phyloP scores from a whole-genome alignment of 805 yeast species.

The Candida stauntonica region DNA sequence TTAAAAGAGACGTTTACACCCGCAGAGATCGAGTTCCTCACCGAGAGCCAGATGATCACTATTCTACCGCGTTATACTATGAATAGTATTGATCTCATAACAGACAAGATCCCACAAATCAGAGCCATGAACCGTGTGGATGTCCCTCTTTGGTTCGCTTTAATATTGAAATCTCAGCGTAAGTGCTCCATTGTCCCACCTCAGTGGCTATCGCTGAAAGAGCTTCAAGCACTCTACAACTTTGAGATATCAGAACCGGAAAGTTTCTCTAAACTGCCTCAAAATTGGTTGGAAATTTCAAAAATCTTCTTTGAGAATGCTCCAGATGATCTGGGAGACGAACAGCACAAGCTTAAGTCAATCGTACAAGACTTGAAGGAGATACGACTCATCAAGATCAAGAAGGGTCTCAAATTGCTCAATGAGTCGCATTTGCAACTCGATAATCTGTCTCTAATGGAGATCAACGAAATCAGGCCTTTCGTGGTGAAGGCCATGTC shows the following conservation, averaged over 20 bases:
- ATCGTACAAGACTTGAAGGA: slow-evolving; percentile 81
- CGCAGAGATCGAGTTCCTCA: slow-evolving; percentile 74
- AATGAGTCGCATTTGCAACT: slow-evolving; percentile 81
- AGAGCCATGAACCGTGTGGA: slow-evolving; percentile 62
- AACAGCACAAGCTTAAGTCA: slow-evolving; percentile 65
- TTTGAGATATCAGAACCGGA: slow-evolving; percentile 57
- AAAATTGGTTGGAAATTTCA: slow-evolving; percentile 84
- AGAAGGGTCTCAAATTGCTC: slow-evolving; percentile 71
- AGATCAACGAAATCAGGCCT: slow-evolving; percentile 85
- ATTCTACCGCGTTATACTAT: slow-evolving; percentile 77
- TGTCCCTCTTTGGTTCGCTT: slow-evolving; percentile 86
- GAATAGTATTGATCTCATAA: slow-evolving; percentile 60
- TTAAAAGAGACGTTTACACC: slow-evolving; percentile 60
- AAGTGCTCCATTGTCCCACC: slow-evolving; percentile 87
- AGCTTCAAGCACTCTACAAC: slow-evolving; percentile 54
- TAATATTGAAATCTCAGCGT: slow-evolving; percentile 75
- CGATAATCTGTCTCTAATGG: slow-evolving; percentile 78
- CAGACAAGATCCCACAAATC: slow-evolving; percentile 54
- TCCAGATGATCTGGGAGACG: slow-evolving; percentile 72
- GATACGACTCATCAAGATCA: slow-evolving; percentile 71
- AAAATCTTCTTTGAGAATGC: slow-evolving; percentile 65
- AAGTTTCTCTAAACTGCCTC: slow-evolving; percentile 69
- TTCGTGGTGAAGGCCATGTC: slow-evolving; percentile 80
- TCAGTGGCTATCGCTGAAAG: slow-evolving; percentile 63
- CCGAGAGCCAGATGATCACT: slow-evolving; percentile 71